Conservation (phyloP, 2,329 filamentous ascomycete species). For the Thyridium curvatum region DNA sequence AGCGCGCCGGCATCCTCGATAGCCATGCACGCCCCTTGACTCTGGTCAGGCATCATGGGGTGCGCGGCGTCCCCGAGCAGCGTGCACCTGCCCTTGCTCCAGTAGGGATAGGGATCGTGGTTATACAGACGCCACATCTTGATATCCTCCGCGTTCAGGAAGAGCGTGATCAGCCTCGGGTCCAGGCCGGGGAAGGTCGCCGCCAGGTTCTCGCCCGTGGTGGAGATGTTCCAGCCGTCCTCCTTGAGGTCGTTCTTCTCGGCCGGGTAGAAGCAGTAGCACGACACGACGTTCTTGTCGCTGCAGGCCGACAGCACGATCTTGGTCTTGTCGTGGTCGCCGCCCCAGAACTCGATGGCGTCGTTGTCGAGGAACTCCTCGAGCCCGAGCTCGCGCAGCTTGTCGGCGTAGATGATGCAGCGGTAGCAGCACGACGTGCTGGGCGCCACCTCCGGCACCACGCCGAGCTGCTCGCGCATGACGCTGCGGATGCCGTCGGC, state of each 20-base stretch:
- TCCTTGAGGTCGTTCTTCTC: slow-evolving; percentile 13
- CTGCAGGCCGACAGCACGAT: slow-evolving; percentile 29
- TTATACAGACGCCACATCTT: slow-evolving; percentile 19
- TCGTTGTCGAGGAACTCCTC: slow-evolving; percentile 12
- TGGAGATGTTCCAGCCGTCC: slow-evolving; percentile 15
- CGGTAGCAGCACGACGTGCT: slow-evolving; percentile 29
- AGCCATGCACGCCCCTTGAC: slow-evolving; percentile 27
- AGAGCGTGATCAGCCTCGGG: slow-evolving; percentile 5
- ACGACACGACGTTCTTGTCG: slow-evolving; percentile 8
- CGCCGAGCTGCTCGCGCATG: slow-evolving; percentile 9
- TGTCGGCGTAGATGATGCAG: slow-evolving; percentile 21
- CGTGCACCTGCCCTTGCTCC: slow-evolving; percentile 7
- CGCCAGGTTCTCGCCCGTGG: slow-evolving; percentile 7
- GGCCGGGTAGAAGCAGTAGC: slow-evolving; percentile 29
- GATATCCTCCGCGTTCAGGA: slow-evolving; percentile 18
- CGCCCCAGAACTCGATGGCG: slow-evolving; percentile 24
- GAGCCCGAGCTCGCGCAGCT: slow-evolving; percentile 14
- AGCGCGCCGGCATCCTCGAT: slow-evolving; percentile 32
- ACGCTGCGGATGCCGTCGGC: slow-evolving; percentile 1
- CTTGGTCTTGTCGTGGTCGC: slow-evolving; percentile 20
- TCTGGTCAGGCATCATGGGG: slow-evolving; percentile 45
- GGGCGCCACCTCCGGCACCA: slow-evolving; percentile 22
- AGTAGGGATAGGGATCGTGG: slow-evolving; percentile 19
- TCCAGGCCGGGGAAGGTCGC: slow-evolving; percentile 9
- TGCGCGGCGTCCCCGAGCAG: slow-evolving; percentile 4